Base-by-base conservation (phyloP, 2,329 filamentous ascomycete genomes). In the Scopulariopsis brevicaulis region DNA sequence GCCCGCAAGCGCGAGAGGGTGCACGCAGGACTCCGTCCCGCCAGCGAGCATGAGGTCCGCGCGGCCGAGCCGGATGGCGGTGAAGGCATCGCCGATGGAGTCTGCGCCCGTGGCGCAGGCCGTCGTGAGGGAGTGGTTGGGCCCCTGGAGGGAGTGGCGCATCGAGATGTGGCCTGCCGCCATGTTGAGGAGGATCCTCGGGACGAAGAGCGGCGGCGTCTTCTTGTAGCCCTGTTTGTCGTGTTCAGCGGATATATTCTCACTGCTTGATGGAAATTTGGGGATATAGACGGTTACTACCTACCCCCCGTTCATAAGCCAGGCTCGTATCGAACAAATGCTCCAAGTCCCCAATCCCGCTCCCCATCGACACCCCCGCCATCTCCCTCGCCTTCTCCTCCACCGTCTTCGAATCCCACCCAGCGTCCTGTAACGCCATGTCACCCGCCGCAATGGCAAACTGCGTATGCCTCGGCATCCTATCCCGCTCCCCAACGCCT, bases 11-110 rank as follows among this genome's bases (percentile, higher is more conserved):
- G 93, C 89, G 51, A 99, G 78, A 11, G 94, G 94, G 68, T 99
- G 93, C 58, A 99, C 93, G 69, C 94, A 99, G 0, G 93, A 91
- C 71, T 99, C 94, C 10, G 93, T 84, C 32, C 93, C 93, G 50
- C 94, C 94, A n/a, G 94, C 91, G 10, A 99, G 74, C 91, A 99
- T 97, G 58, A 97, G 87, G 69, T 96, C 82, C 53, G 93, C 93
- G 68, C 97, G 93, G 7, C 91, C 92, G 66, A 85, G 86, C n/a
- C 87, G 83, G 61, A 99, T 93, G 68, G 96, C 90, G 20, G 93
- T 84, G n/a, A 89, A 86, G 6, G 94, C 94, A 69, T 99, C 94
- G 20, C 93, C 94, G 55, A 99, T 86, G 1, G 92, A 91, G 73
- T 99, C 94, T 1, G 93, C 90, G 12, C 94, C 94, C 0, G 94